Evolutionary conservation across 2,329 filamentous ascomycete species (phyloP).

Genomic region (Colletotrichum spaethianum): DNA sequence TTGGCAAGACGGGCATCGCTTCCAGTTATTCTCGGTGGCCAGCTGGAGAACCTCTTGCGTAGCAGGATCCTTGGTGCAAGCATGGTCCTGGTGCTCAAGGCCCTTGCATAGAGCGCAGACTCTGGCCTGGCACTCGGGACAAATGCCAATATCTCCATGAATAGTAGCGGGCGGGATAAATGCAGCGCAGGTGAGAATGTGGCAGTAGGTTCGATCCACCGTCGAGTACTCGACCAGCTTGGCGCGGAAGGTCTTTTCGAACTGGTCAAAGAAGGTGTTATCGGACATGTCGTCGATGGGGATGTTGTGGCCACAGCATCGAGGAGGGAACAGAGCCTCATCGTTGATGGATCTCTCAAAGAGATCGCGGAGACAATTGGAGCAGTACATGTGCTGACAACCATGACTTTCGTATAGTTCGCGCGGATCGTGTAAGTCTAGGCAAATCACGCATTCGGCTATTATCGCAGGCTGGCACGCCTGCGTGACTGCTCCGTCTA

Average conservation of each 20-base stretch:
- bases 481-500: background rate
- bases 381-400: slow-evolving; percentile 62
- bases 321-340: slow-evolving; percentile 64
- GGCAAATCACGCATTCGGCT: background rate
- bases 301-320: background rate
- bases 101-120: background rate
- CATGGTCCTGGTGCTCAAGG: background rate
- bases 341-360: slow-evolving; percentile 61
- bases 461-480: background rate
- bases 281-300: background rate
- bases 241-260: background rate
- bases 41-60: background rate
- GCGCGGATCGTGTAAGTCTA: background rate
- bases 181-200: background rate
- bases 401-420: background rate
- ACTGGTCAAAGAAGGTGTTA: background rate
- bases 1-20: slow-evolving; percentile 51
- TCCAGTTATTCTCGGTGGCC: background rate
- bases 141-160: background rate
- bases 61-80: background rate
- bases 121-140: background rate
- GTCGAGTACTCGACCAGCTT: background rate
- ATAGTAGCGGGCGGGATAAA: background rate
- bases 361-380: slow-evolving; percentile 59
- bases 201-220: background rate